phyloP scores from a whole-genome alignment of 306 rosid species.

The Dalbergia cultrata region DNA sequence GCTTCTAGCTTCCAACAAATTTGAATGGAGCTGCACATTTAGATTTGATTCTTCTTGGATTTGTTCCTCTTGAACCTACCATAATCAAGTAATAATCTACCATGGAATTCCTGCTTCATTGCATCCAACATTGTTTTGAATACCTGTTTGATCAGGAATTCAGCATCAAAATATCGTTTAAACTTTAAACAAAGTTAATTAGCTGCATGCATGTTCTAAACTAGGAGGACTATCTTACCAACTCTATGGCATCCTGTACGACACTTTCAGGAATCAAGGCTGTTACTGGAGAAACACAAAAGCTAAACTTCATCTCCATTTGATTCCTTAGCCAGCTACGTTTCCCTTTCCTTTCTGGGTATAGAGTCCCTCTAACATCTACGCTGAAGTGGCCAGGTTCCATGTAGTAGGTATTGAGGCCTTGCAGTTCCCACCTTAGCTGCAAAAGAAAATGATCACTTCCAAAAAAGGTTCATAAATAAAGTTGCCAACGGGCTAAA shows the following conservation, averaged over 20 bases:
- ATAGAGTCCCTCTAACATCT: slow-evolving; percentile 44
- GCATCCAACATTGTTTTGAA: slow-evolving; percentile 45
- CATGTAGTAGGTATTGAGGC: slow-evolving; percentile 2
- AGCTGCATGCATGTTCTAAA: slow-evolving; percentile 11
- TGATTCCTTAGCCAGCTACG: slow-evolving; percentile 49
- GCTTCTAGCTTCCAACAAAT: background rate
- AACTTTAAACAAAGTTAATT: background rate
- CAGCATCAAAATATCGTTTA: background rate
- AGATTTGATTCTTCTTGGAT: slow-evolving; percentile 30
- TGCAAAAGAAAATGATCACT: slow-evolving; percentile 9
- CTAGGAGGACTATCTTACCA: slow-evolving; percentile 40
- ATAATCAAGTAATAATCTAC: slow-evolving; percentile 57
- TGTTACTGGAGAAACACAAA: slow-evolving; percentile 39
- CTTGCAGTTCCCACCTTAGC: slow-evolving; percentile 56
- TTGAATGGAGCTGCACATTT: slow-evolving; percentile 13
- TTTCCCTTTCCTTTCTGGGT: slow-evolving; percentile 54
- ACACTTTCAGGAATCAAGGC: slow-evolving; percentile 49
- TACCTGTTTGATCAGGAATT: slow-evolving; percentile 43
- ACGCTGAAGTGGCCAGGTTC: slow-evolving; percentile 27
- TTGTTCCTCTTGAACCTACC: slow-evolving; percentile 54
- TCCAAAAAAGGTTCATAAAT: background rate
- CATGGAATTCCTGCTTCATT: slow-evolving; percentile 43
- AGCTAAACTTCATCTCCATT: slow-evolving; percentile 47
- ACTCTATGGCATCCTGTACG: slow-evolving; percentile 7
- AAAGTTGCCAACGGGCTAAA: slow-evolving; percentile 4